Base-by-base conservation (phyloP, 2,329 filamentous ascomycete species). In the Xylariaceae sp. region DNA sequence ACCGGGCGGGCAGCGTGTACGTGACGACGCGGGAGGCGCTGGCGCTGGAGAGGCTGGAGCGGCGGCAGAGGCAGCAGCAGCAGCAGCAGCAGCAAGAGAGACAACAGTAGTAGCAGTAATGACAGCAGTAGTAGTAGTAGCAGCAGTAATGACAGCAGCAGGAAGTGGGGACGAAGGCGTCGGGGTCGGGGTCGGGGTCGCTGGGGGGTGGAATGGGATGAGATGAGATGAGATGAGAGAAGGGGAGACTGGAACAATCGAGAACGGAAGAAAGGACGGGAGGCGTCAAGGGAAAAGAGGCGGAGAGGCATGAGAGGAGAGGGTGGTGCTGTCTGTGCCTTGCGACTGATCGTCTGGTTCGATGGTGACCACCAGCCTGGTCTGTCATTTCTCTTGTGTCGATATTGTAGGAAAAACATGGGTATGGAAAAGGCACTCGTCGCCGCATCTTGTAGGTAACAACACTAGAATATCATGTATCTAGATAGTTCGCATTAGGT, bases 21-120 rank as follows among this genome's bases (percentile, higher is more conserved):
- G 39, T 55, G 36, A 51, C 50, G n/a, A 54, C 51, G 13, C 46
- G 49, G 22, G 49, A 52, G 2, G 41, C 43, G 5, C 45, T 55
- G 15, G 40, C 40, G 26, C 38, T 39, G 24, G 42, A 49, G 19
- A 47, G 43, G 29, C 38, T 37, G 30, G 43, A 44, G 24, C 47
- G 32, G n/a, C 12, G 24, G 6, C 6, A 8, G 15, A 7, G 24
- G 6, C 5, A 13, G 24, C 12, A 26, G 24, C 5, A 7, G n/a
- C 6, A 5, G 24, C 5, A 14, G 24, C 6, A 11, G 24, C 6
- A 14, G 5, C 24, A 11, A 6, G n/a, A n/a, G 24, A 26, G 24
- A 26, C 5, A 7, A 12, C 6, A 5, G 24, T 5, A 14, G 24
- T 5, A 11, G 24, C 6, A 14, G 5, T 14, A 11, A 6, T 12